A percentile compares a stretch with the other conserved stretches of the same genome.
Evolutionary conservation across 805 yeast genomes (phyloP).

Genomic region (Yamadazyma phyllophila): DNA sequence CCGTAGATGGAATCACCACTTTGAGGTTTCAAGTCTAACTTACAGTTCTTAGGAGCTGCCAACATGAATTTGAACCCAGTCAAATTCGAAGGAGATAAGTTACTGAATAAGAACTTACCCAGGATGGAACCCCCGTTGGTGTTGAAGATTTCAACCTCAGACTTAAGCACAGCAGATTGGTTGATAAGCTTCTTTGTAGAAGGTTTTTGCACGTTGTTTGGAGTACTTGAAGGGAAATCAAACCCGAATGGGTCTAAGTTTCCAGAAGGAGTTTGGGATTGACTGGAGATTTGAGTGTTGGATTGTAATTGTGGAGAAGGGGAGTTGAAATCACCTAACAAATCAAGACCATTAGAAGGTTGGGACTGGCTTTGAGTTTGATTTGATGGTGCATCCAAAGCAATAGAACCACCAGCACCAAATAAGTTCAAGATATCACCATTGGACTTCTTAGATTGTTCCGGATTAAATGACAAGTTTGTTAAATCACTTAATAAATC

Average conservation of each 20-base stretch:
- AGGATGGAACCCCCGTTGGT: constrained; percentile 31
- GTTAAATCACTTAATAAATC: constrained; percentile 75
- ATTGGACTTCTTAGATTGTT: constrained; percentile 11
- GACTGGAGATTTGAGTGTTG: constrained; percentile 12
- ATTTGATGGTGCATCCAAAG: constrained; percentile 24
- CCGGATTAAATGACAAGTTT: constrained; percentile 53
- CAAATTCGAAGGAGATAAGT: constrained; percentile 44
- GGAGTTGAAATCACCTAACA: constrained; percentile 37
- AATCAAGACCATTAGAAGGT: constrained; percentile 17
- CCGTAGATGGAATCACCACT: constrained; percentile 52
- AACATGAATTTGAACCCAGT: constrained; percentile 55
- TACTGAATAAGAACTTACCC: constrained; percentile 53
- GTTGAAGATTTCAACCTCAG: constrained; percentile 45
- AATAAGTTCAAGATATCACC: constrained; percentile 35
- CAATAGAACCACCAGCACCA: constrained; percentile 55
- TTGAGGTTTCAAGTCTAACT: constrained; percentile 60
- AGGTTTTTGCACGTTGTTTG: constrained; percentile 17
- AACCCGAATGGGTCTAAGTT: constrained; percentile 42
- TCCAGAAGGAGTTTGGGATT: not conserved
- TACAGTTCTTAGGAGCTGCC: constrained; percentile 68
- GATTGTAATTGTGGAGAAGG: constrained; percentile 40
- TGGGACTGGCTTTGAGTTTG: constrained; percentile 13
- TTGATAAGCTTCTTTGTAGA: constrained; percentile 27
- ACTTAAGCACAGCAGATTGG: constrained; percentile 46
- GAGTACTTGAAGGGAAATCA: constrained; percentile 39